Percentiles rank a stretch among this genome's conserved stretches.
Evolutionary conservation across 202 grass and related monocot species (phyloP).

Genomic region (Eragrostis tef): DNA sequence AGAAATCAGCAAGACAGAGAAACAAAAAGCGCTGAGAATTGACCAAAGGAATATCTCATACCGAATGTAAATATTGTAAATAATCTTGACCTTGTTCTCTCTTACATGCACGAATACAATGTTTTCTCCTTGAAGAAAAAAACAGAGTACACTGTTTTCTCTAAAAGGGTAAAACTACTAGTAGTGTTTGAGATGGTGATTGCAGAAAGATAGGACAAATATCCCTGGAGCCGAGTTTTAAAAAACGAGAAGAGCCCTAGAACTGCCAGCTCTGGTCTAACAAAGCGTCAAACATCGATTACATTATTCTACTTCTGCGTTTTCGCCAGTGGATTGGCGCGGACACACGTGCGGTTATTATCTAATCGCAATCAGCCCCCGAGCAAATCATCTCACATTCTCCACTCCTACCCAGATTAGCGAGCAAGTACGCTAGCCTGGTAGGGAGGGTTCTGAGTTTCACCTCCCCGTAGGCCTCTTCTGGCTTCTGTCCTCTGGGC

Average conservation of each 20-base stretch:
- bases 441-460: constrained; percentile 3
- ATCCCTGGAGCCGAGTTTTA: neutral
- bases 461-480: constrained; percentile 38
- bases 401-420: constrained; percentile 9
- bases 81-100: neutral
- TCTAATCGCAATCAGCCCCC: neutral
- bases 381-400: constrained; percentile 22
- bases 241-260: neutral
- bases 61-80: too few species aligned
- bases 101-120: neutral
- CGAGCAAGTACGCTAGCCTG: constrained; percentile 1
- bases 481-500: constrained; percentile 40
- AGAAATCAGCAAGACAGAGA: too few species aligned
- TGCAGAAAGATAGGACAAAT: neutral
- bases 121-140: neutral
- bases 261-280: neutral
- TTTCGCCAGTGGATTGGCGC: constrained; percentile 10
- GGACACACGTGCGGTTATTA: constrained; percentile 46
- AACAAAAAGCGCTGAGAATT: too few species aligned
- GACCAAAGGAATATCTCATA: too few species aligned
- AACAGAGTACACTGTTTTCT: neutral
- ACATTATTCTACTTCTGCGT: constrained; percentile 3
- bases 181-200: too few species aligned
- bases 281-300: neutral
- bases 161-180: too few species aligned